Evolutionary conservation across 768 basidiomycete species (phyloP).

Genomic region (Russula olivacea): DNA sequence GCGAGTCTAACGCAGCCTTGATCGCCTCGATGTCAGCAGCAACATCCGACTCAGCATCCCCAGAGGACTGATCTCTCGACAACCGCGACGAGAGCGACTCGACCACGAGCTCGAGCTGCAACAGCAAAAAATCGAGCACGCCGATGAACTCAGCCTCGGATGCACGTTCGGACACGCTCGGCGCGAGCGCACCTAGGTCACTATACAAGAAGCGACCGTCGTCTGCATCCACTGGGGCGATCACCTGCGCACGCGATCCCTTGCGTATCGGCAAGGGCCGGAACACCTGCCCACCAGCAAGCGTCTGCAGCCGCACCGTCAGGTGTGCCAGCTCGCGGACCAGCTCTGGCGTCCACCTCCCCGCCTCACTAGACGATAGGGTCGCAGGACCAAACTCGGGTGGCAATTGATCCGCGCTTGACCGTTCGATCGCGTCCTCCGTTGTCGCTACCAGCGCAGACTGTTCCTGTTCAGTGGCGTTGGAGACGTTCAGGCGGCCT

Average conservation of each 20-base stretch:
- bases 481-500: slow-evolving; percentile 46
- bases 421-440: slow-evolving; percentile 30
- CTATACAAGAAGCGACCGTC: slow-evolving; percentile 12
- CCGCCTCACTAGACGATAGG: neutral
- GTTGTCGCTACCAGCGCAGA: slow-evolving; percentile 1
- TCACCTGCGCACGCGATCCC: slow-evolving; percentile 19
- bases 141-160: slow-evolving; percentile 66
- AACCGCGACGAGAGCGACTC: slow-evolving; percentile 16
- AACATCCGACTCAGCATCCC: neutral
- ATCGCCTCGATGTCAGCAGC: slow-evolving; percentile 7
- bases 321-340: slow-evolving; percentile 67
- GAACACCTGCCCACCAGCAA: slow-evolving; percentile 42
- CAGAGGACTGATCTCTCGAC: neutral
- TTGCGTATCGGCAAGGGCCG: slow-evolving; percentile 22
- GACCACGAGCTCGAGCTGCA: slow-evolving; percentile 68
- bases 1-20: slow-evolving; percentile 6
- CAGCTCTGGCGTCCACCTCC: slow-evolving; percentile 57
- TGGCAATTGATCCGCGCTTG: slow-evolving; percentile 39
- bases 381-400: slow-evolving; percentile 35
- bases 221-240: slow-evolving; percentile 26
- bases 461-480: slow-evolving; percentile 8
- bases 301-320: slow-evolving; percentile 73
- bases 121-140: slow-evolving; percentile 69
- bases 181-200: slow-evolving; percentile 56
- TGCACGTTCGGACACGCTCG: slow-evolving; percentile 61